phyloP scores from a whole-genome alignment of 768 basidiomycete species.

The Lactarius hengduanensis region DNA sequence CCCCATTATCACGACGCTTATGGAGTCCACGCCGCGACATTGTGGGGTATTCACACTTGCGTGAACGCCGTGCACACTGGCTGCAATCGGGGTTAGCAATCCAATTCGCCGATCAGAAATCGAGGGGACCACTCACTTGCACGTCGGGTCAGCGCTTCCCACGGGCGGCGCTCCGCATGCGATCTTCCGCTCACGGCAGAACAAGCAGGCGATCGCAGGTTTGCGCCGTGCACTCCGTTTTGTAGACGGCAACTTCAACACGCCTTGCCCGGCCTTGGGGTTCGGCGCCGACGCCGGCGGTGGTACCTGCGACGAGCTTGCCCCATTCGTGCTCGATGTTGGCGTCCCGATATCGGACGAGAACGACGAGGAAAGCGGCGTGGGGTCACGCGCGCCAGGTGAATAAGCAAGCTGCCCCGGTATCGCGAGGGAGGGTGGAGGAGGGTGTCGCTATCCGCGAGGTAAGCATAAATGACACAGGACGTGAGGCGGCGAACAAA shows the following conservation, averaged over 20 bases:
- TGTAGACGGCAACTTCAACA: slow-evolving; percentile 25
- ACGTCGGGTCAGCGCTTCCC: slow-evolving; percentile 26
- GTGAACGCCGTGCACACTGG: slow-evolving; percentile 28
- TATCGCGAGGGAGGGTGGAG: slow-evolving; percentile 18
- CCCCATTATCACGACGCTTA: slow-evolving; percentile 25
- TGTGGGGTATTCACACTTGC: slow-evolving; percentile 30
- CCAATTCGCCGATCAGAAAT: slow-evolving; percentile 5
- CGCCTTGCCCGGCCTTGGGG: slow-evolving; percentile 25
- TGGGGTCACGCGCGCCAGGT: slow-evolving; percentile 6
- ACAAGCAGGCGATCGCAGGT: slow-evolving; percentile 39
- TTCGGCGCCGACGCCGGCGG: slow-evolving; percentile 10
- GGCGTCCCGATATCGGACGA: slow-evolving; percentile 23
- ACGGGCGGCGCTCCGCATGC: slow-evolving; percentile 36
- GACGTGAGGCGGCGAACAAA: slow-evolving; percentile 18
- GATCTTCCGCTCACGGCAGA: slow-evolving; percentile 46
- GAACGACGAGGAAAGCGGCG: slow-evolving; percentile 18
- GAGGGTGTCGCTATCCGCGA: slow-evolving; percentile 17
- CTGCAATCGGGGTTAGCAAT: slow-evolving; percentile 16
- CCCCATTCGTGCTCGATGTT: slow-evolving; percentile 1
- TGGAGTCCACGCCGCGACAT: slow-evolving; percentile 30
- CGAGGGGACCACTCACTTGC: slow-evolving; percentile 26
- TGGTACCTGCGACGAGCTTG: slow-evolving; percentile 4
- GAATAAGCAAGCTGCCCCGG: slow-evolving; percentile 8
- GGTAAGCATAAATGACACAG: slow-evolving; percentile 10
- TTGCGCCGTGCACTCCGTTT: slow-evolving; percentile 25